Evolutionary conservation across 352 stramenopile species (phyloP), one percentile per base, ranked within the genome.

Genomic region (Phytophthora syringae): DNA sequence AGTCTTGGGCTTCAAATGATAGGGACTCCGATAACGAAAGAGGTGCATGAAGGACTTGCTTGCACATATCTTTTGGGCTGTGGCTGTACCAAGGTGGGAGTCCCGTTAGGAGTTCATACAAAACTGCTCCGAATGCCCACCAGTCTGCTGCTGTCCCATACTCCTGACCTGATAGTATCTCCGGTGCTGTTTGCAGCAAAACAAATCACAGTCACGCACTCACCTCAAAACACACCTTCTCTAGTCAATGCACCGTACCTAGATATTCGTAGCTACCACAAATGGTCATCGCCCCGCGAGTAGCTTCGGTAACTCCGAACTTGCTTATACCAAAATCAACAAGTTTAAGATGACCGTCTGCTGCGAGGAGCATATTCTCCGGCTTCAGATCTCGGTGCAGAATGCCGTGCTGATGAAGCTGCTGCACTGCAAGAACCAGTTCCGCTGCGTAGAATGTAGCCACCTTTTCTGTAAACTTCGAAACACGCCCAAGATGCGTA

Each of bases 261-360:
- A 92, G 58, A 61, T 94, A 94, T 52, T 94, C 86, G 59, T 88
- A 92, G 71, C 84, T 94, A 11, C 86, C 86, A 36, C 86, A 94
- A 34, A 90, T 74, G 0, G 84, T 89, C 22, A 65, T 86, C 4
- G 86, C 85, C 6, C 85, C 86, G 0, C 52, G 37, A 3, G 81
- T 92, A 15, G 86, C 42, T 47, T 90, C 83, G 3, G 82, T 88
- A 63, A 93, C 86, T 13, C 85, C 85, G 56, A 93, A 93, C 65
- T 93, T 94, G 66, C 85, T 90, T 44, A 95, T 73, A 5, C 86
- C 86, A 72, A 95, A 95, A 61, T 95, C 86, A 10, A 92, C 83
- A 7, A 95, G 74, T 57, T 93, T 94, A 1, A 93, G 34, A 36
- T 93, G 86, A 7, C 86, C 86, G 48, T 82, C 62, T 28, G 61